Conservation (phyloP, 306 rosid species). For the Sindora glabra region DNA sequence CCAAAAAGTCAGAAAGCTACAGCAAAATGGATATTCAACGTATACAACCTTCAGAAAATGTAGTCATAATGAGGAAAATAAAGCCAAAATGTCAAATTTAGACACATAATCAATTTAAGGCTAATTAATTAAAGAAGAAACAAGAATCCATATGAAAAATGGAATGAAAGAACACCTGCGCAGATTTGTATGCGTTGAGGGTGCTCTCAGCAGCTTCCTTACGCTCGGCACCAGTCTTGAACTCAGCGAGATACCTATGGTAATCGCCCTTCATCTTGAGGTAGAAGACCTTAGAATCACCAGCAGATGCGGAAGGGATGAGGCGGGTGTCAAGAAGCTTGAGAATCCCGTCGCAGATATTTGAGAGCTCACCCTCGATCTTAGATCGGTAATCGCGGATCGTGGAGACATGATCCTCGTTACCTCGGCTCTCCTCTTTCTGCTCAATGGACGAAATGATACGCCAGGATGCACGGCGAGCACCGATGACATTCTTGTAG, state of each 20-base stretch:
- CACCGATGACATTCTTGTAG: conserved; percentile 93
- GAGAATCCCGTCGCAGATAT: conserved; percentile 91
- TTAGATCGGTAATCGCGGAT: conserved; percentile 96
- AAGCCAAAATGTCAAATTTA: too few relatives aligned
- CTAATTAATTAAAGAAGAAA: too few relatives aligned
- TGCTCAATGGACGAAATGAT: conserved; percentile 97
- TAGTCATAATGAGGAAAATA: neutral
- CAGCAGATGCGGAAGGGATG: conserved; percentile 76
- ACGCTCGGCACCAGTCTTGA: conserved; percentile 93
- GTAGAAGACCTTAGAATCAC: conserved; percentile 95
- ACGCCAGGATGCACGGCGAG: conserved; percentile 90
- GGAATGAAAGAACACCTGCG: conserved; percentile 59
- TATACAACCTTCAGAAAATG: neutral
- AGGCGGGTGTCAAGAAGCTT: conserved; percentile 95
- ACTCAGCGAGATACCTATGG: conserved; percentile 95
- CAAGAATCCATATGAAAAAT: too few relatives aligned
- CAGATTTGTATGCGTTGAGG: conserved; percentile 87
- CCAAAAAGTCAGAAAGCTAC: neutral
- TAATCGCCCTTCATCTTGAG: conserved; percentile 99
- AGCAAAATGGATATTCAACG: neutral
- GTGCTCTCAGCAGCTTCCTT: conserved; percentile 99
- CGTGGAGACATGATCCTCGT: conserved; percentile 80
- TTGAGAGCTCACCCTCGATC: conserved; percentile 87
- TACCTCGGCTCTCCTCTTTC: conserved; percentile 99
- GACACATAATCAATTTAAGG: too few relatives aligned